Evolutionary conservation across 495 filamentous ascomycete species (phyloP).

Genomic region (Bryoglossum gracile): DNA sequence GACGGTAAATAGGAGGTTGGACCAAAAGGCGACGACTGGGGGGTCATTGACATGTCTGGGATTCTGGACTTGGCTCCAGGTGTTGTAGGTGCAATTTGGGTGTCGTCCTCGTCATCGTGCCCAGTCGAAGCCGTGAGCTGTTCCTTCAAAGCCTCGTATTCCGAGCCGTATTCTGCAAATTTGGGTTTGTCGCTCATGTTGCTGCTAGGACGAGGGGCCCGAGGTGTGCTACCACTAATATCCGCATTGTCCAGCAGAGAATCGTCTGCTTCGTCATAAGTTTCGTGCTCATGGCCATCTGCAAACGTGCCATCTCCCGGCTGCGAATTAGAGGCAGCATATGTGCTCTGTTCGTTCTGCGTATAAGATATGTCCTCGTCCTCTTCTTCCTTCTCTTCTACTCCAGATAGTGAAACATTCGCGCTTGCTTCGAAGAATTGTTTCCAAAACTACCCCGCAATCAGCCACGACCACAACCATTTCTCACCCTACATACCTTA

Average conservation of each 20-base stretch:
- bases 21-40: slow-evolving; percentile 30
- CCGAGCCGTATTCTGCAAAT: slow-evolving; percentile 57
- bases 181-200: slow-evolving; percentile 30
- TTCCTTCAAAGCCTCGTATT: slow-evolving; percentile 57
- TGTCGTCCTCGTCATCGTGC: slow-evolving; percentile 34
- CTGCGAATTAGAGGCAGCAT: slow-evolving; percentile 28
- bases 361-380: slow-evolving; percentile 37
- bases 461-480: slow-evolving; percentile 3
- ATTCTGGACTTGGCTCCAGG: slow-evolving; percentile 33
- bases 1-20: slow-evolving; percentile 30
- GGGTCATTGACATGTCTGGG: slow-evolving; percentile 52
- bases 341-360: slow-evolving; percentile 31
- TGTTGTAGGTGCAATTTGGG: slow-evolving; percentile 34
- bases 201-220: slow-evolving; percentile 38
- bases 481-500: slow-evolving; percentile 51
- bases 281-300: slow-evolving; percentile 26
- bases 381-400: slow-evolving; percentile 63
- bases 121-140: slow-evolving; percentile 41
- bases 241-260: slow-evolving; percentile 46
- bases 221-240: slow-evolving; percentile 47
- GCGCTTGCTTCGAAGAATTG: slow-evolving; percentile 98
- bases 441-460: slow-evolving; percentile 80
- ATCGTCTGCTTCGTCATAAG: slow-evolving; percentile 37
- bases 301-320: slow-evolving; percentile 21
- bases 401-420: slow-evolving; percentile 94